Evolutionary conservation across 805 yeast species (phyloP).

Genomic region (Cyberlindnera mississippiensis): DNA sequence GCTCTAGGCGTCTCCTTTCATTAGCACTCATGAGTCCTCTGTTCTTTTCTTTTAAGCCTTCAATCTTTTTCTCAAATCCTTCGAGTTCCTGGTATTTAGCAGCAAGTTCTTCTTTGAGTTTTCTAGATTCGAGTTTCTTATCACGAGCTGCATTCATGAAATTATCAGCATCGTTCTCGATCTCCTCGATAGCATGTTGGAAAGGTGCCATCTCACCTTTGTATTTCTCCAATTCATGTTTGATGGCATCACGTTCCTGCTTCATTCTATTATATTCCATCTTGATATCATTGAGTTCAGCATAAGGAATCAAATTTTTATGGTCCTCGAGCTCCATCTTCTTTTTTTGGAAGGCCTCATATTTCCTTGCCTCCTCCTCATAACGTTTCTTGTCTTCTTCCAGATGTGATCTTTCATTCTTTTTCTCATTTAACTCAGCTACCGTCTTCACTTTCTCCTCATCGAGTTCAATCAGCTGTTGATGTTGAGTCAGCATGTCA

Average conservation of each 20-base stretch:
- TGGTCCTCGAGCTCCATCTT: slow-evolving; percentile 44
- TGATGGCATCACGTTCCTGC: slow-evolving; percentile 25
- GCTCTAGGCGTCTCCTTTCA: slow-evolving; percentile 31
- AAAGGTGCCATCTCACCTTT: slow-evolving; percentile 22
- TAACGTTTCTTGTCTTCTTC: slow-evolving; percentile 34
- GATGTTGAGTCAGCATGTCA: slow-evolving; percentile 53
- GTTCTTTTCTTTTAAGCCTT: neutral
- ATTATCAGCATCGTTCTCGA: slow-evolving; percentile 27
- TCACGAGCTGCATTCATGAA: slow-evolving; percentile 27
- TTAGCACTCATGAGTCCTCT: slow-evolving; percentile 2
- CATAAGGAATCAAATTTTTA: slow-evolving; percentile 45
- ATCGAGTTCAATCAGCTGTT: slow-evolving; percentile 51
- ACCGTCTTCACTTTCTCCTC: slow-evolving; percentile 34
- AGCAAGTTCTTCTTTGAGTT: slow-evolving; percentile 22
- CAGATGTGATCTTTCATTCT: slow-evolving; percentile 4
- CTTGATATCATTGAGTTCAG: slow-evolving; percentile 38
- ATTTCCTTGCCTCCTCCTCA: slow-evolving; percentile 46
- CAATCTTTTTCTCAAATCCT: slow-evolving; percentile 10
- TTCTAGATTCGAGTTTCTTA: slow-evolving; percentile 21
- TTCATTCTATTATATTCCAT: slow-evolving; percentile 20
- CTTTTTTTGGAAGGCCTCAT: slow-evolving; percentile 43
- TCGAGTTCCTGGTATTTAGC: slow-evolving; percentile 34
- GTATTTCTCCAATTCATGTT: slow-evolving; percentile 28
- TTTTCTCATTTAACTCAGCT: slow-evolving; percentile 33
- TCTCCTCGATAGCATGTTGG: slow-evolving; percentile 16